These are phyloP conservation scores for Claviceps sp. DNA, from an alignment of 2,329 filamentous ascomycete species.

Conservation along the genomic window DNA sequence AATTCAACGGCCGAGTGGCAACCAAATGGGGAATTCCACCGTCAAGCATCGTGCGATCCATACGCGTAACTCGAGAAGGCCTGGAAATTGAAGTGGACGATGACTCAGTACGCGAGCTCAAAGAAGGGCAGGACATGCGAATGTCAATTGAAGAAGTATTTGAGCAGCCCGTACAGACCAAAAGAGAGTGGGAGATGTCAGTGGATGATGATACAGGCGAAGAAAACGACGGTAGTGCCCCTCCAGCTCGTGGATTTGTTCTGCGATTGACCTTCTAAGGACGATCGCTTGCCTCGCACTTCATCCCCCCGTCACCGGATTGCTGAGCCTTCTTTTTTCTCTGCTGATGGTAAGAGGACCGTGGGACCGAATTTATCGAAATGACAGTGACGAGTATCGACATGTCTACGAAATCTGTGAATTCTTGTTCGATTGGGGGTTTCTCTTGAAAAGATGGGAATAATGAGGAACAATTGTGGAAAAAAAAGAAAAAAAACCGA, in stretches of 20 bases:
- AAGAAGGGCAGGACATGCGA: conserved; percentile 86
- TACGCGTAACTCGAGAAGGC: conserved; percentile 61
- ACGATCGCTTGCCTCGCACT: neutral
- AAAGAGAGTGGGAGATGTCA: conserved; percentile 50
- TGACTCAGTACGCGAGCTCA: conserved; percentile 69
- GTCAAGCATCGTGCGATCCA: conserved; percentile 52
- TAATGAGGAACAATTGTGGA: neutral
- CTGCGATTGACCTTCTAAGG: conserved; percentile 10
- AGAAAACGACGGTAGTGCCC: conserved; percentile 8
- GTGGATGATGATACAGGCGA: conserved; percentile 31
- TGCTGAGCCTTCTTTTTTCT: neutral
- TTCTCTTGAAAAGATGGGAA: too few species aligned
- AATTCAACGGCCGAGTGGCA: conserved; percentile 60
- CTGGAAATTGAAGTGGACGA: conserved; percentile 82
- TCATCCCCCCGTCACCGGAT: neutral
- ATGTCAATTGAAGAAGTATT: conserved; percentile 46
- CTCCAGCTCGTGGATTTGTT: conserved; percentile 6
- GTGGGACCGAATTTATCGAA: neutral
- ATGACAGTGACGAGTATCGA: neutral
- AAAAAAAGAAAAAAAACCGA: neutral
- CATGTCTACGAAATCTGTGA: neutral
- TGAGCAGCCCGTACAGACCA: conserved; percentile 21
- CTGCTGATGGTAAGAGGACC: neutral
- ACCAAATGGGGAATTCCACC: conserved; percentile 72
- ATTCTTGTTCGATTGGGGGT: neutral